These are phyloP conservation scores for Mycena alexandri DNA, from an alignment of 768 basidiomycete species.

Conservation along the genomic window DNA sequence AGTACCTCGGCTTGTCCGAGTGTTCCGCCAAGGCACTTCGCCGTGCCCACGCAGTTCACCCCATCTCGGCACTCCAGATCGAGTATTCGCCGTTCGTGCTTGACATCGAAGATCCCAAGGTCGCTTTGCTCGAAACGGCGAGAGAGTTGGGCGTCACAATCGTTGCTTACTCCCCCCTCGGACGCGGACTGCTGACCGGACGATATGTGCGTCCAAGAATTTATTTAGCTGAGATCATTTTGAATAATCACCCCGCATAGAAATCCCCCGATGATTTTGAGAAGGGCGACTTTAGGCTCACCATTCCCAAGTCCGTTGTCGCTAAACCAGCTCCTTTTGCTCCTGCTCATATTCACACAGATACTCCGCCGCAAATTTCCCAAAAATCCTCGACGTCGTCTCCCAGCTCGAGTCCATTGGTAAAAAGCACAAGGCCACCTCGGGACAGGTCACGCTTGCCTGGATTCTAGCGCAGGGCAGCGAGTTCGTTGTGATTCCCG, in stretches of 20 bases:
- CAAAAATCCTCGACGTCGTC: conserved; percentile 54
- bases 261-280: conserved; percentile 58
- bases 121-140: conserved; percentile 54
- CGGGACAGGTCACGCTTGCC: conserved; percentile 60
- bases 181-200: conserved; percentile 63
- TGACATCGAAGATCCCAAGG: conserved; percentile 57
- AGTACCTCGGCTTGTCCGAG: conserved; percentile 67
- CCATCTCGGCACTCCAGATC: conserved; percentile 58
- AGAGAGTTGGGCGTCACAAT: conserved; percentile 59
- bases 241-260: conserved; percentile 31
- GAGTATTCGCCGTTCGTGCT: conserved; percentile 61
- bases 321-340: background rate
- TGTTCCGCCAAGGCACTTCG: conserved; percentile 57
- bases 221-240: background rate
- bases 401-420: conserved; percentile 51
- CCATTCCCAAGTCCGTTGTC: conserved; percentile 47
- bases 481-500: conserved; percentile 60
- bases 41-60: conserved; percentile 62
- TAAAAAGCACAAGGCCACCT: conserved; percentile 50
- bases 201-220: conserved; percentile 48
- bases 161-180: conserved; percentile 64
- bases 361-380: conserved; percentile 58
- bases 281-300: conserved; percentile 50
- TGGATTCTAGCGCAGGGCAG: conserved; percentile 61
- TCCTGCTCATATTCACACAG: conserved; percentile 26